These are phyloP conservation scores for Penicillium taxi DNA, from an alignment of 495 filamentous ascomycete species.

Conservation along the genomic window DNA sequence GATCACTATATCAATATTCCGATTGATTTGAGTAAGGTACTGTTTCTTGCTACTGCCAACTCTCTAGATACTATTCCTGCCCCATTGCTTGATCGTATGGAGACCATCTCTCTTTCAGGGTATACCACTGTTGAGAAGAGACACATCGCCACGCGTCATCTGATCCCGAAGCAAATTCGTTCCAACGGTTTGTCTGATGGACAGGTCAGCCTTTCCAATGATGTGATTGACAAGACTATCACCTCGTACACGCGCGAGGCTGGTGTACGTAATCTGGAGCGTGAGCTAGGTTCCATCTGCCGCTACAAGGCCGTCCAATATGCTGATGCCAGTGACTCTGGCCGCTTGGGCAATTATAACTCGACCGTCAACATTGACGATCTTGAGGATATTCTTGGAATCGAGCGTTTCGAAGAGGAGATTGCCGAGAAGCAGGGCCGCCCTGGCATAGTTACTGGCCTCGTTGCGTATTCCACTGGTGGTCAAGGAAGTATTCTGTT, in stretches of 20 bases:
- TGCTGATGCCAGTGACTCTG: constrained; percentile 78
- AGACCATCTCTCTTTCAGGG: constrained; percentile 82
- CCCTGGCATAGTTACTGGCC: constrained; percentile 91
- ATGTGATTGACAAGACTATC: constrained; percentile 89
- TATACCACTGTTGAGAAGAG: constrained; percentile 98
- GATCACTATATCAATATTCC: constrained; percentile 98
- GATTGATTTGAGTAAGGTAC: constrained; percentile 89
- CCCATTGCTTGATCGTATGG: constrained; percentile 94
- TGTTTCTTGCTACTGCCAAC: constrained; percentile 99
- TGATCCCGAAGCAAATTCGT: constrained; percentile 87
- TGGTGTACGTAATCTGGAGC: constrained; percentile 94
- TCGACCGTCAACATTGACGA: constrained; percentile 67
- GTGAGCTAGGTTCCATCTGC: constrained; percentile 90
- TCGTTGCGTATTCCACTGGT: constrained; percentile 92
- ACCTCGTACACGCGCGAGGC: constrained; percentile 94
- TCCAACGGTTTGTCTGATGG: constrained; percentile 68
- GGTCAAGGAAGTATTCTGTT: constrained; percentile 95
- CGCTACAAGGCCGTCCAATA: constrained; percentile 93
- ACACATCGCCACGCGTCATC: constrained; percentile 86
- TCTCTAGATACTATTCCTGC: constrained; percentile 90
- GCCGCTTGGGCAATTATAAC: constrained; percentile 61
- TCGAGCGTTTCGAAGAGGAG: constrained; percentile 92
- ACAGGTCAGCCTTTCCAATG: constrained; percentile 66
- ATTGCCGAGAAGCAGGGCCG: constrained; percentile 81
- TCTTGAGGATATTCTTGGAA: constrained; percentile 83